These are phyloP conservation scores for Flammula alnicola DNA, from an alignment of 1,284 basidiomycete species.

Conservation along the genomic window DNA sequence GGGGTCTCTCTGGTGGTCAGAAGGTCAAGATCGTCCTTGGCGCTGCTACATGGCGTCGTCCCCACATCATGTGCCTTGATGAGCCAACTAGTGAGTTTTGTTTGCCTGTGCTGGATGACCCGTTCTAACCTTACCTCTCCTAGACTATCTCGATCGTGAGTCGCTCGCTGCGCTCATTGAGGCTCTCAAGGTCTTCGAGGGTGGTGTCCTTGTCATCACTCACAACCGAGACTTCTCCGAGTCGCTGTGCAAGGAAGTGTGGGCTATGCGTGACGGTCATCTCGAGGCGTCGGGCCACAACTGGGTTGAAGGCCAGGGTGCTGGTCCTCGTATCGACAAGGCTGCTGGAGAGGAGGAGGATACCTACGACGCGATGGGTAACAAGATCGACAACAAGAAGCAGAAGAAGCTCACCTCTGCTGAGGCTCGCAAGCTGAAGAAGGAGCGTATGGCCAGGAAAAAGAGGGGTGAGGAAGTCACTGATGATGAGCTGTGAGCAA, in stretches of 20 bases:
- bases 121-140: conserved; percentile 17
- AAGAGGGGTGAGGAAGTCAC: conserved; percentile 81
- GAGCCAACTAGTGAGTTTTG: conserved; percentile 85
- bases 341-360: conserved; percentile 85
- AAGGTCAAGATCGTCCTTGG: conserved; percentile 99
- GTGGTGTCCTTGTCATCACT: conserved; percentile 96
- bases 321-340: conserved; percentile 92
- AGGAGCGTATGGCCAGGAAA: conserved; percentile 91
- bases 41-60: conserved; percentile 97
- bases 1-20: conserved; percentile 98
- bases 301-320: conserved; percentile 98
- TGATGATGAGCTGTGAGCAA: conserved; percentile 62
- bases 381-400: conserved; percentile 90
- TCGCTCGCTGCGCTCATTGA: conserved; percentile 96
- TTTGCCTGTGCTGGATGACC: not conserved
- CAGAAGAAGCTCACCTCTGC: conserved; percentile 80
- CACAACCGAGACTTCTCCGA: conserved; percentile 99
- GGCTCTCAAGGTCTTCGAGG: conserved; percentile 95
- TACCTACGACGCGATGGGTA: conserved; percentile 93
- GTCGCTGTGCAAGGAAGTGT: conserved; percentile 89
- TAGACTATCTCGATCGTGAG: conserved; percentile 97
- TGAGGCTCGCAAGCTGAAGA: conserved; percentile 91
- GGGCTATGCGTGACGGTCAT: conserved; percentile 93
- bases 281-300: conserved; percentile 96
- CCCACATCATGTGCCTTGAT: conserved; percentile 96